Conservation (phyloP, 2,329 filamentous ascomycete species). For the Arthrobotrys conoides region DNA sequence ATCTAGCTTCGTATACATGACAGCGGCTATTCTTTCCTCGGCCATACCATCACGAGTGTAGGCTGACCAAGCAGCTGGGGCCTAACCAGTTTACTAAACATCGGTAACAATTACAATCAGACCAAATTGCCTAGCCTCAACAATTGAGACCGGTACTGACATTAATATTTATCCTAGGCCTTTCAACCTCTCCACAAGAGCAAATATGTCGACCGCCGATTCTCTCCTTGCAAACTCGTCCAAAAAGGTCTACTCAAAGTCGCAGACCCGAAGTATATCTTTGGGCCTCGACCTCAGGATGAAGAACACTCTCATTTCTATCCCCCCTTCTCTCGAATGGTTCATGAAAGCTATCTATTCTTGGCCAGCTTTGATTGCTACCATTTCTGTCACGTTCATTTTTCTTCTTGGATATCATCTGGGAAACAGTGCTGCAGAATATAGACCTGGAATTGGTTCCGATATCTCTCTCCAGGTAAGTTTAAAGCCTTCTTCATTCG, state of each 20-base stretch:
- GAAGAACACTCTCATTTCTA: not conserved
- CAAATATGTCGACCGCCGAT: not conserved
- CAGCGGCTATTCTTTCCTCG: no score
- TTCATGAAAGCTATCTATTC: not conserved
- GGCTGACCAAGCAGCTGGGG: no score
- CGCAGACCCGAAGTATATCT: not conserved
- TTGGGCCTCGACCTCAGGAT: not conserved
- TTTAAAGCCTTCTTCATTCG: not conserved
- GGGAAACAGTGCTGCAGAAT: not conserved
- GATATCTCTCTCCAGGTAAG: not conserved
- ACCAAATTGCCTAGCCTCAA: not conserved
- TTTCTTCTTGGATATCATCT: slow-evolving; percentile 21
- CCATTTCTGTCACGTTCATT: not conserved
- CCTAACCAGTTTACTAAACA: no score
- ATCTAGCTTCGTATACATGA: no score
- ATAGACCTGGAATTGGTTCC: not conserved
- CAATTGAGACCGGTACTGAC: not conserved
- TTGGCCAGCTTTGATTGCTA: not conserved
- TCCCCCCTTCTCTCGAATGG: not conserved
- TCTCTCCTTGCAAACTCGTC: not conserved
- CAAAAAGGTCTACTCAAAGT: not conserved
- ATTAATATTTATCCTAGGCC: not conserved
- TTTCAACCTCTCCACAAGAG: not conserved
- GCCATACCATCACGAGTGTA: no score
- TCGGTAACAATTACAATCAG: no score